Evolutionary conservation across 352 stramenopile species (phyloP).

Genomic region (Pythium dissimile): DNA sequence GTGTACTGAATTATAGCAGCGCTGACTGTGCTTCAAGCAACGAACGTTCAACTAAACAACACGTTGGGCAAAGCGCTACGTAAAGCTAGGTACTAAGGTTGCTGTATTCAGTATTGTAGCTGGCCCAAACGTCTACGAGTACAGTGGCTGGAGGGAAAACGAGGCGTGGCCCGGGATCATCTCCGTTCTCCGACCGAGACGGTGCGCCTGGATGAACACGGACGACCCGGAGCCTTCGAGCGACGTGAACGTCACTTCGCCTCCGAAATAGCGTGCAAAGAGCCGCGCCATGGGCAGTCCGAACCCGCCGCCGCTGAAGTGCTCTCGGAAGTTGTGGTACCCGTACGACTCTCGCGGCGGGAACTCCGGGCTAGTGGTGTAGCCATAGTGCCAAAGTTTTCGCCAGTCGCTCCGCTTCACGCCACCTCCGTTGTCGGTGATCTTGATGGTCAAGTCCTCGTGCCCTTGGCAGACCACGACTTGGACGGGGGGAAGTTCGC

Average conservation of each 20-base stretch:
- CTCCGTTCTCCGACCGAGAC: conserved; percentile 70
- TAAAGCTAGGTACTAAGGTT: too few relatives aligned
- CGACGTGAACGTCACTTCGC: conserved; percentile 97
- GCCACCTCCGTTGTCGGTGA: conserved; percentile 97
- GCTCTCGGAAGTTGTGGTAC: conserved; percentile 77
- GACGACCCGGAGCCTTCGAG: conserved; percentile 98
- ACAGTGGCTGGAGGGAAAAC: conserved; percentile 26
- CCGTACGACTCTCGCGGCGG: conserved; percentile 52
- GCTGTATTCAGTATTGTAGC: too few relatives aligned
- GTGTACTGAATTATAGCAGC: too few relatives aligned
- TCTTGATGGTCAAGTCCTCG: conserved; percentile 96
- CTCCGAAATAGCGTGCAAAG: conserved; percentile 98
- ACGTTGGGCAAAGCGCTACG: too few relatives aligned
- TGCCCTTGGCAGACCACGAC: conserved; percentile 98
- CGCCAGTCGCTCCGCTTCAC: conserved; percentile 96
- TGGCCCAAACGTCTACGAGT: conserved; percentile 13
- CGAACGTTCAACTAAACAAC: too few relatives aligned
- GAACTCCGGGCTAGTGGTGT: conserved; percentile 92
- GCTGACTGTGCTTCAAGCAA: too few relatives aligned
- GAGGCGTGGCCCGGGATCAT: conserved; percentile 62
- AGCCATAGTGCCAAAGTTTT: conserved; percentile 98
- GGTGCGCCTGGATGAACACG: conserved; percentile 79
- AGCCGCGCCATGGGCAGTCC: conserved; percentile 90
- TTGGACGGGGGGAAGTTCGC: conserved; percentile 89
- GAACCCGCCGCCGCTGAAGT: conserved; percentile 94